Evolutionary conservation across 2,329 filamentous ascomycete species (phyloP), one percentile per base, ranked within the genome.

Genomic region (Graphiopsis chlorocephala): DNA sequence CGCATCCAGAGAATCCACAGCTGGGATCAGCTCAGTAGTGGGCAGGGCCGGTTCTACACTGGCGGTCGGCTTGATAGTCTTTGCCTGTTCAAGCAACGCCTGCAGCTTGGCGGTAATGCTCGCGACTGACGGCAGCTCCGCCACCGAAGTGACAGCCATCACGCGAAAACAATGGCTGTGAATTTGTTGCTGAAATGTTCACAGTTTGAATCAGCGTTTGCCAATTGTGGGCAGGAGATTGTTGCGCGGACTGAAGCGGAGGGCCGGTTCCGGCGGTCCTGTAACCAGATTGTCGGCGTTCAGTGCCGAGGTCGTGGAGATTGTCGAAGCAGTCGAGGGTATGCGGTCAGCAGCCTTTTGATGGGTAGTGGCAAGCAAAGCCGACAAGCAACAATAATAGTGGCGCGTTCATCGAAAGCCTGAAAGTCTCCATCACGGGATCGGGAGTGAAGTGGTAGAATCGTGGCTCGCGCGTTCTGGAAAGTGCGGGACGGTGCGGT

Each of bases 21-120:
- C 69, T 12, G 67, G 66, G 15, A 74, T 69, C 42, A 83, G 71
- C 53, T 79, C 77, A 7, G 78, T 73, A 0, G 76, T 73, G n/a
- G 78, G 76, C 4, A 83, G 71, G 15, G 79, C 77, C 52, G 80
- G 80, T 59, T 82, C 78, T 23, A 83, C 78, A 1, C 78, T 73
- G 17, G 73, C 73, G 57, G 74, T 75, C 14, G 71, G 71, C 68
- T 83, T 83, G 65, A 80, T 66, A 11, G 66, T 66, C 57, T 74
- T 71, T 28, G 81, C 81, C 28, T 74, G 76, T 38, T 73, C 72
- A 33, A 83, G 72, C n/a, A 83, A 70, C 33, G 71, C 68, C 47
- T 75, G 71, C 20, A 83, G 71, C 65, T 75, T 75, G 29, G 61
- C 61, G 17, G 64, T 66, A 35, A 73, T 67, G 14, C 66, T 65